These are phyloP conservation scores for Lavandula angustifolia DNA, from an alignment of 257 asterid species.

Conservation along the genomic window DNA sequence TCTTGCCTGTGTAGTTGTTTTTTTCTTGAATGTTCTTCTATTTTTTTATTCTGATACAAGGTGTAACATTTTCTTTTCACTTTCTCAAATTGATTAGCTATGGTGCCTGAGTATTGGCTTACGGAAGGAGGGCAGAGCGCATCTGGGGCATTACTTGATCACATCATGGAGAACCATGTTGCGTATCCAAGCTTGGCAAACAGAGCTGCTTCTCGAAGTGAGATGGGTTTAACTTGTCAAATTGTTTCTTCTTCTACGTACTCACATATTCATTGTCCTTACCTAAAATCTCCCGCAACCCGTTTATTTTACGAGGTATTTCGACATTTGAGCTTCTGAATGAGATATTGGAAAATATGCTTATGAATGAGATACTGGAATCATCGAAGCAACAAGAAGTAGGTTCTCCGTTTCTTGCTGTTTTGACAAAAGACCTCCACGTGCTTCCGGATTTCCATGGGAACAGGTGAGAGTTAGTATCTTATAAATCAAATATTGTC, in stretches of 20 bases:
- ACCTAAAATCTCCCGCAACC: conserved; percentile 3
- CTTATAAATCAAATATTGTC: background rate
- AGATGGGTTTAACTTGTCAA: conserved; percentile 35
- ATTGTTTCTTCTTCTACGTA: conserved; percentile 19
- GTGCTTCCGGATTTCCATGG: conserved; percentile 98
- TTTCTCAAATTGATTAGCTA: conserved; percentile 52
- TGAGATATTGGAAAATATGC: conserved; percentile 63
- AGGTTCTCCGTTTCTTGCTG: conserved; percentile 69
- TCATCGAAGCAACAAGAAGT: conserved; percentile 54
- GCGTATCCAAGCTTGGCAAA: conserved; percentile 82
- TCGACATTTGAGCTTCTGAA: conserved; percentile 80
- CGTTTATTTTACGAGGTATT: conserved; percentile 46
- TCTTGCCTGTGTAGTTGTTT: background rate
- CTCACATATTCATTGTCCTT: conserved; percentile 24
- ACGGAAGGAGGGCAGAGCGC: conserved; percentile 99
- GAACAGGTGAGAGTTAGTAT: conserved; percentile 62
- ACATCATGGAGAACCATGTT: conserved; percentile 76
- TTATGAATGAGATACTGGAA: conserved; percentile 80
- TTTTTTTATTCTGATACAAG: background rate
- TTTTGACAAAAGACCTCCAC: conserved; percentile 74
- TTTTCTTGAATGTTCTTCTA: conserved; percentile 14
- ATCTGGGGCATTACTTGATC: conserved; percentile 83
- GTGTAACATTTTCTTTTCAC: conserved; percentile 1
- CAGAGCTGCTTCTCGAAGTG: conserved; percentile 89
- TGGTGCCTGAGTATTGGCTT: conserved; percentile 98